These are phyloP conservation scores for Glonium stellatum DNA, from an alignment of 495 filamentous ascomycete genomes.

Conservation along the genomic window DNA sequence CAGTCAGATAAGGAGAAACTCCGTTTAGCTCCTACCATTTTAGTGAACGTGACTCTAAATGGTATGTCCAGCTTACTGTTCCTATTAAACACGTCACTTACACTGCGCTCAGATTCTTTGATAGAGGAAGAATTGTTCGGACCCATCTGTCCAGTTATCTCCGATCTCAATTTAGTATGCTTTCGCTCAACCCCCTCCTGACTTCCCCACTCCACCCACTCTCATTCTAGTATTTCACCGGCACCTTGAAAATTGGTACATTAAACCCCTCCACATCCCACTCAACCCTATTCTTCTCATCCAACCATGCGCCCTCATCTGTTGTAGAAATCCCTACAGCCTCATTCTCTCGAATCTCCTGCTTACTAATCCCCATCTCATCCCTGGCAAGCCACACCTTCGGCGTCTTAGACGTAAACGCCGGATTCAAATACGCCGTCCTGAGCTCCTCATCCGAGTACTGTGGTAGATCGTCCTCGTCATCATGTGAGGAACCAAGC, in stretches of 20 bases:
- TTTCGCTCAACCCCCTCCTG: too few species aligned
- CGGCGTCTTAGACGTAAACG: conserved; percentile 55
- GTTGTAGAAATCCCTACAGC: conserved; percentile 66
- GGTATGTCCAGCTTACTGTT: not conserved
- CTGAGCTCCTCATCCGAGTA: conserved; percentile 20
- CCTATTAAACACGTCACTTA: not conserved
- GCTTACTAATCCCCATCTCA: conserved; percentile 62
- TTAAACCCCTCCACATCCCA: conserved; percentile 65
- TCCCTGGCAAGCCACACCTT: conserved; percentile 83
- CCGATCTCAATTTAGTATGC: too few species aligned
- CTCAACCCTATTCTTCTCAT: conserved; percentile 69
- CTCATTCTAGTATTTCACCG: conserved; percentile 11
- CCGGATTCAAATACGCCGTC: conserved; percentile 73
- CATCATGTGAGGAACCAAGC: conserved; percentile 18
- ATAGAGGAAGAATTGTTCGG: conserved; percentile 12
- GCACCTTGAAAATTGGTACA: conserved; percentile 68
- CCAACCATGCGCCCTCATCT: conserved; percentile 73
- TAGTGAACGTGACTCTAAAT: not conserved
- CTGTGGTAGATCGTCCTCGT: conserved; percentile 22
- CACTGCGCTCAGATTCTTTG: not conserved
- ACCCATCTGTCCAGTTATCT: conserved; percentile 4
- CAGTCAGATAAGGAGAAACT: not conserved
- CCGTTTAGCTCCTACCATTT: not conserved
- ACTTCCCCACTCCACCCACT: not conserved
- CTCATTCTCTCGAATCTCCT: conserved; percentile 67